Percentiles rank a stretch among this genome's conserved stretches.
phyloP scores from a whole-genome alignment of 768 basidiomycete species.

The Clavaria fumosa region DNA sequence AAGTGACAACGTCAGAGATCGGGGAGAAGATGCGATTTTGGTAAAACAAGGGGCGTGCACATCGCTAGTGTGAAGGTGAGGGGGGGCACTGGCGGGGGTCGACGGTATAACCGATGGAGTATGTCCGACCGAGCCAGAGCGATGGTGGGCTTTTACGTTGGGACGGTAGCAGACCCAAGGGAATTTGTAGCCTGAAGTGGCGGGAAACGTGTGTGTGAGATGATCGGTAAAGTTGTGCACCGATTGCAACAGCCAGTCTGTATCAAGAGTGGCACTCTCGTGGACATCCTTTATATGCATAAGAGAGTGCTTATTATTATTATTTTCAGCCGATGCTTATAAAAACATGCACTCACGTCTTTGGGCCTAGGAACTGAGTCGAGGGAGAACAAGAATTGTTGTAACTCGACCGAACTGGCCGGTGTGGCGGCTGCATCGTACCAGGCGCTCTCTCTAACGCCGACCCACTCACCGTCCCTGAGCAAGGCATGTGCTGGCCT shows the following conservation, averaged over 20 bases:
- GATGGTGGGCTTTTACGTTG: too few relatives aligned
- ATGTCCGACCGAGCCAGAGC: too few relatives aligned
- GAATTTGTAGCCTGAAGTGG: constrained; percentile 31
- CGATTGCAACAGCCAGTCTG: constrained; percentile 28
- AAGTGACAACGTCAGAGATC: constrained; percentile 30
- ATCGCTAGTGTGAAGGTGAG: constrained; percentile 10
- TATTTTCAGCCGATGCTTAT: too few relatives aligned
- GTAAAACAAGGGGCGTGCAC: constrained; percentile 25
- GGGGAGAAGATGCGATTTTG: constrained; percentile 18
- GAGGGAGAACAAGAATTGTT: constrained; percentile 54
- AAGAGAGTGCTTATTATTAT: constrained; percentile 5
- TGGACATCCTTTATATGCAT: constrained; percentile 1
- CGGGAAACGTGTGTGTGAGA: constrained; percentile 26
- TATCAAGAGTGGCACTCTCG: constrained; percentile 20
- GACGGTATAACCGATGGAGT: too few relatives aligned
- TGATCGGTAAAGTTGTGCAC: constrained; percentile 33
- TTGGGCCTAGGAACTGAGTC: constrained; percentile 25
- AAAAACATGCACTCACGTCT: constrained; percentile 16
- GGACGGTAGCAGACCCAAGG: constrained; percentile 35
- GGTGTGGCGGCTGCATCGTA: constrained; percentile 17
- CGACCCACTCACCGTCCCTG: constrained; percentile 43
- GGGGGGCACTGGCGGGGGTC: too few relatives aligned
- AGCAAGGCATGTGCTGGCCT: constrained; percentile 42
- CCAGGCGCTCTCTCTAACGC: constrained; percentile 42
- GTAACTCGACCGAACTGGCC: constrained; percentile 41